phyloP scores from a whole-genome alignment of 495 filamentous ascomycete genomes.

The Aspergillus egyptiacus region DNA sequence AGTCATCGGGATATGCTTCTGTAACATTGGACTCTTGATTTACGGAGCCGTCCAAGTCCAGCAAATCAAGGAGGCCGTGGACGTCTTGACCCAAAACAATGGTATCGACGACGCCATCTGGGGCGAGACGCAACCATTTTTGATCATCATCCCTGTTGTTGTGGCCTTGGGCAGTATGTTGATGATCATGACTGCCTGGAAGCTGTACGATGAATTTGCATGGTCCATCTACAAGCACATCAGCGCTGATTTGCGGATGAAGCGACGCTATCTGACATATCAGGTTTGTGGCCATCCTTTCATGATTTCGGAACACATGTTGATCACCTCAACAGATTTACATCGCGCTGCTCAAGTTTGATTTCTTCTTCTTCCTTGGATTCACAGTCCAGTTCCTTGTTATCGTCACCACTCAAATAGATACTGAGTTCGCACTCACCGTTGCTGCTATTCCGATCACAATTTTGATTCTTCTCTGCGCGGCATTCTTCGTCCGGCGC shows the following conservation, averaged over 20 bases:
- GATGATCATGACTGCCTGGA: conserved; percentile 77
- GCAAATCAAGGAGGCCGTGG: conserved; percentile 71
- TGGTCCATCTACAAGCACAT: conserved; percentile 99
- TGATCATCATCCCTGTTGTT: conserved; percentile 80
- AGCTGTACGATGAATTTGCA: conserved; percentile 95
- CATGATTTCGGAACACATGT: background rate
- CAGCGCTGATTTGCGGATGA: conserved; percentile 93
- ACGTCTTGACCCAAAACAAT: conserved; percentile 28
- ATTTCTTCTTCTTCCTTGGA: conserved; percentile 99
- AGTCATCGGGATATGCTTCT: conserved; percentile 88
- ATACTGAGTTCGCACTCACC: conserved; percentile 78
- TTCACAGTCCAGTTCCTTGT: conserved; percentile 98
- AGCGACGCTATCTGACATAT: conserved; percentile 90
- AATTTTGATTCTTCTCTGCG: conserved; percentile 75
- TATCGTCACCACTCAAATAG: conserved; percentile 63
- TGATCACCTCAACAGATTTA: conserved; percentile 66
- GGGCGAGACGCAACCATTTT: conserved; percentile 60
- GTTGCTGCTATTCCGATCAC: conserved; percentile 86
- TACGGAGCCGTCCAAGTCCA: conserved; percentile 90
- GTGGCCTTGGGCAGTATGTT: conserved; percentile 68
- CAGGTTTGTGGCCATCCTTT: conserved; percentile 59
- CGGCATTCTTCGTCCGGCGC: conserved; percentile 75
- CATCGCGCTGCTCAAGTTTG: conserved; percentile 95
- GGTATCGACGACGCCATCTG: conserved; percentile 52
- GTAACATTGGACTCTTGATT: conserved; percentile 83